Base-by-base conservation (phyloP, 208 protist species). In the Leishmania amazonensis region DNA sequence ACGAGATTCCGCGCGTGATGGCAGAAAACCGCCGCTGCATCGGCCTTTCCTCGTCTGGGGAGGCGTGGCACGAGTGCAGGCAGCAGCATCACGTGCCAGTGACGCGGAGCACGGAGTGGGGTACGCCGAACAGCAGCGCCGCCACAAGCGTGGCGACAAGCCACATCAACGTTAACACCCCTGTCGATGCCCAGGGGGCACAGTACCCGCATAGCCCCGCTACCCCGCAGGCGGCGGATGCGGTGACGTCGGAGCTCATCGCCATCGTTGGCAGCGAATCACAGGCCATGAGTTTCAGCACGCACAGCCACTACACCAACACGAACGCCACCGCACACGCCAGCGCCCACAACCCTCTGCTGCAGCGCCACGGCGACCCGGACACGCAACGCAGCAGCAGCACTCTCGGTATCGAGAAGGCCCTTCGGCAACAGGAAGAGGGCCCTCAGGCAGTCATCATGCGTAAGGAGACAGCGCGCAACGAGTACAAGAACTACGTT, bases 351-450 rank as follows among this genome's bases (percentile, higher is more conserved):
- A 64, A 21, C 57, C 17, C 8, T 35, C 40, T 58, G 62, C 70
- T 77, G n/a, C 81, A 79, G 11, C 81, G 57, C 38, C 35, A 78
- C n/a, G 2, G 47, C 38, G 74, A 49, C 21, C 7, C 35, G 57
- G 65, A 45, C 47, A 75, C 79, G 76, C 72, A 70, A 51, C 75
- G 71, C 67, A 88, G 79, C 75, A 85, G 76, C 76, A 90, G 87
- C 78, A 94, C 89, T 51, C 80, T 89, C 19, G 90, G 88, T 49
- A 92, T 94, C 40, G 93, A 94, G 77, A 81, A 89, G 73, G 93
- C 92, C 17, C 81, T 95, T 19, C 83, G 82, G 54, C 82, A 84
- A 62, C 88, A 97, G 49, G 91, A 95, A 73, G 81, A 88, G 45
- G 92, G 94, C 0, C 77, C 79, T 3, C 78, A 79, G 35, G 76